These are phyloP conservation scores for Sarocladium kiliense DNA, from an alignment of 2,329 filamentous ascomycete species.

Conservation along the genomic window DNA sequence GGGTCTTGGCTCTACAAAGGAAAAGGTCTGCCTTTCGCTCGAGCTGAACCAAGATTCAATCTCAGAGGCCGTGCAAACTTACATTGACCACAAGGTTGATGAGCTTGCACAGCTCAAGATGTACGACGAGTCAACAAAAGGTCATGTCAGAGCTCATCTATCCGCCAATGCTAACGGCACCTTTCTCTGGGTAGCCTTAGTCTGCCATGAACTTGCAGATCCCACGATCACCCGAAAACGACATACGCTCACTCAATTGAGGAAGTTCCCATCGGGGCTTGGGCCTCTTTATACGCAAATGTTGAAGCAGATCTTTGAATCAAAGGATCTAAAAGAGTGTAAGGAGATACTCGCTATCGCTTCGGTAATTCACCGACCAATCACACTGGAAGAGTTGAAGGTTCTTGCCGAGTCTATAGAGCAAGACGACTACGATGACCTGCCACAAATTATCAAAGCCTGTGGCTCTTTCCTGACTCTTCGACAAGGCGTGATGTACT, in stretches of 20 bases:
- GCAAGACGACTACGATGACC: conserved; percentile 14
- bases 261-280: conserved; percentile 24
- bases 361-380: conserved; percentile 24
- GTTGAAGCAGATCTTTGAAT: conserved; percentile 23
- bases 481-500: conserved; percentile 21
- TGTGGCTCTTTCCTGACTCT: conserved; percentile 34
- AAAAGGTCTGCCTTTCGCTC: conserved; percentile 27
- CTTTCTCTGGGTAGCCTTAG: conserved; percentile 13
- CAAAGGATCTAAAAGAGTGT: conserved; percentile 23
- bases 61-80: conserved; percentile 29
- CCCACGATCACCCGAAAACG: neutral
- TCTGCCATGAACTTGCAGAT: neutral
- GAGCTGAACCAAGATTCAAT: conserved; percentile 31
- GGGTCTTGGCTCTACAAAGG: conserved; percentile 19
- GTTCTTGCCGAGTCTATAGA: conserved; percentile 16
- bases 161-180: conserved; percentile 1
- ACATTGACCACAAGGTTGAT: conserved; percentile 28
- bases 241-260: conserved; percentile 15
- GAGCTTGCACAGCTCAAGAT: conserved; percentile 18
- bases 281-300: conserved; percentile 29
- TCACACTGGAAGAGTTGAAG: conserved; percentile 25
- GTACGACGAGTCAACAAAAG: neutral
- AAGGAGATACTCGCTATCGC: conserved; percentile 4
- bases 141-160: neutral
- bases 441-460: conserved; percentile 19